Evolutionary conservation across 2,329 filamentous ascomycete species (phyloP).

Genomic region (Alternaria ventricosa): DNA sequence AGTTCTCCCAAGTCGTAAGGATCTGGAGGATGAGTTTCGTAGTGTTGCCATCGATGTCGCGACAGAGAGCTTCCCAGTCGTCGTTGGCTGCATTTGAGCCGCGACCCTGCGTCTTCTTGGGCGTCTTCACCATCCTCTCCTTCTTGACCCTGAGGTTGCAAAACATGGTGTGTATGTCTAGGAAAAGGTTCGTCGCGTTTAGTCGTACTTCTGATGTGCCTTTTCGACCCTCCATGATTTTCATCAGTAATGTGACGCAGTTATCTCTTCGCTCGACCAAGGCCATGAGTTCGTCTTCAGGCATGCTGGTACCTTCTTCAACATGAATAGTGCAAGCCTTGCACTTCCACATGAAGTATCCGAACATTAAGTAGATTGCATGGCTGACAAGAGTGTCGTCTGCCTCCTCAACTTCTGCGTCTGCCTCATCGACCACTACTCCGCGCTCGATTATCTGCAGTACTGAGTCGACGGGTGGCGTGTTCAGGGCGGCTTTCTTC

Average conservation of each 20-base stretch:
- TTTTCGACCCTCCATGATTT: slow-evolving; percentile 58
- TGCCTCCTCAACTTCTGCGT: slow-evolving; percentile 73
- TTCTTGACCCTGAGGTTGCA: slow-evolving; percentile 68
- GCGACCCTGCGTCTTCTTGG: slow-evolving; percentile 39
- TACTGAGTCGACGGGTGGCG: slow-evolving; percentile 70
- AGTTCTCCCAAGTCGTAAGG: slow-evolving; percentile 77
- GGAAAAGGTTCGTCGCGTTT: slow-evolving; percentile 74
- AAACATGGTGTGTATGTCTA: slow-evolving; percentile 84
- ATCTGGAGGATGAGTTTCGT: slow-evolving; percentile 74
- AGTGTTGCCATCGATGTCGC: slow-evolving; percentile 69
- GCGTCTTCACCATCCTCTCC: slow-evolving; percentile 31
- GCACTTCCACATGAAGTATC: slow-evolving; percentile 97
- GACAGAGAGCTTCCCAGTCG: slow-evolving; percentile 66
- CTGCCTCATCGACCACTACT: slow-evolving; percentile 66
- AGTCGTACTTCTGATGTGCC: slow-evolving; percentile 80
- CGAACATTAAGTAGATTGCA: slow-evolving; percentile 76
- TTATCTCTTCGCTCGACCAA: slow-evolving; percentile 59
- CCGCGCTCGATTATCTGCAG: slow-evolving; percentile 77
- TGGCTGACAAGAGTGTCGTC: slow-evolving; percentile 81
- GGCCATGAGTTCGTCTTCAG: slow-evolving; percentile 65
- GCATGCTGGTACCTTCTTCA: slow-evolving; percentile 53
- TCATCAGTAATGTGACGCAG: slow-evolving; percentile 57
- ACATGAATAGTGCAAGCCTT: slow-evolving; percentile 55
- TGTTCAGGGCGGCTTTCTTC: slow-evolving; percentile 32
- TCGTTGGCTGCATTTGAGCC: slow-evolving; percentile 46